Base-by-base conservation (phyloP, 2,329 filamentous ascomycete species). In the Fusarium veterinarium region DNA sequence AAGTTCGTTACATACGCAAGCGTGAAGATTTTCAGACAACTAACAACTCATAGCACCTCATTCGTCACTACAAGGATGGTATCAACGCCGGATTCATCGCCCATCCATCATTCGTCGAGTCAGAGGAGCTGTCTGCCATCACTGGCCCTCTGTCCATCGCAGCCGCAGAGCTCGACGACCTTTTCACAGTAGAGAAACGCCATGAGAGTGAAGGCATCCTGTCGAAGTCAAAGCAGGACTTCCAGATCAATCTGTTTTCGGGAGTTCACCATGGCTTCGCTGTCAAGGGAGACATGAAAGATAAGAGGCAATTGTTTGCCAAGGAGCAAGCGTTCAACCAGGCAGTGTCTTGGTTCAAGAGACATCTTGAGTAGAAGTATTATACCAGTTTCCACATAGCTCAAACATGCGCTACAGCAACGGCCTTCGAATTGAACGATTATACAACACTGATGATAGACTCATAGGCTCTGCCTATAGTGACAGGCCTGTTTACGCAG, bases 321-420 rank as follows among this genome's bases (percentile, higher is more conserved):
- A 95, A 94, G 87, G 93, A 97, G 83, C 90, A 92, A 82, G 93
- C 94, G 9, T 96, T 96, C 79, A 77, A 86, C 72, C 94, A 96
- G 85, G 93, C 93, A 40, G 86, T 95, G 57, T 80, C 85, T 58
- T 97, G 94, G 94, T 95, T 97, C 75, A 45, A 35, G 3, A 53
- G 49, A 2, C 35, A 48, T 23, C 19, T 60, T 20, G 23, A 35
- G 40, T 57, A 57, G 30, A 49, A 11, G 28, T 11, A 19, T n/a
- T 9, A 28, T 17, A 49, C 25, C 10, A 11, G 31, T n/a, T n/a
- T 38, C 10, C 5, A n/a, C 14, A 9, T 7, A 23, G 5, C 23
- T 12, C 31, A 19, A 23, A 10, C n/a, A 13, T 14, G 4, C n/a
- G 3, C 20, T 13, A 17, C 9, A n/a, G 28, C 6, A 19, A 49